These are phyloP conservation scores for Colletotrichum sansevieriae DNA, from an alignment of 2,329 filamentous ascomycete species.

Conservation along the genomic window DNA sequence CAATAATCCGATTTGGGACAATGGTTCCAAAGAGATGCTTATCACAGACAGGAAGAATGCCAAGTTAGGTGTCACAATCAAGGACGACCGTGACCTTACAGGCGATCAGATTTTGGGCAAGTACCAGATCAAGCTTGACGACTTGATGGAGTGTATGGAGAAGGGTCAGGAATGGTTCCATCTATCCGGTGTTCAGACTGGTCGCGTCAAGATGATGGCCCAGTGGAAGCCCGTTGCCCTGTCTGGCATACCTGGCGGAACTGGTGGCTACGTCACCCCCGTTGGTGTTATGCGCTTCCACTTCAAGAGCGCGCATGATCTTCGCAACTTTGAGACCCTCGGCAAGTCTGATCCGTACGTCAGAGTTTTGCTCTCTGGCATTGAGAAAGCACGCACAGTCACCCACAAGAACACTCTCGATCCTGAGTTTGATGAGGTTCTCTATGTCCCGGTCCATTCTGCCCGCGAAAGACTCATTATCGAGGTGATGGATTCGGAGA, in stretches of 20 bases:
- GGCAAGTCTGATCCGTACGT: constrained; percentile 98
- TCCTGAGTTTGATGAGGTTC: constrained; percentile 94
- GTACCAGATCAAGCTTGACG: constrained; percentile 95
- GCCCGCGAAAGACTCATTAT: constrained; percentile 84
- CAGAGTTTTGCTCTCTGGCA: constrained; percentile 87
- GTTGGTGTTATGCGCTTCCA: constrained; percentile 96
- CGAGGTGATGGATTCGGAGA: constrained; percentile 98
- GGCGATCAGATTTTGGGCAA: constrained; percentile 88
- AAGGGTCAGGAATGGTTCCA: constrained; percentile 98
- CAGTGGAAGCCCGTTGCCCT: constrained; percentile 97
- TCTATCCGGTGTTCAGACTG: constrained; percentile 82
- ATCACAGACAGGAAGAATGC: constrained; percentile 94
- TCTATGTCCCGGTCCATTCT: constrained; percentile 93
- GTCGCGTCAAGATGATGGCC: constrained; percentile 89
- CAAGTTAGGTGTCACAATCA: constrained; percentile 91
- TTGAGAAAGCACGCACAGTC: constrained; percentile 92
- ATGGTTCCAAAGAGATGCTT: constrained; percentile 92
- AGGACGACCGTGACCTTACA: constrained; percentile 90
- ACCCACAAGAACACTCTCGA: constrained; percentile 97
- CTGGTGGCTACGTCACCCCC: constrained; percentile 90
- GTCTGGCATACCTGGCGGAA: constrained; percentile 80
- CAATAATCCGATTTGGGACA: constrained; percentile 96
- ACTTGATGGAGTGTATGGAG: constrained; percentile 89
- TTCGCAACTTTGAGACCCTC: constrained; percentile 93
- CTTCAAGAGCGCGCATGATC: constrained; percentile 83